phyloP scores from a whole-genome alignment of 2,329 filamentous ascomycete genomes.

The Hymenoscyphus fructigenus region DNA sequence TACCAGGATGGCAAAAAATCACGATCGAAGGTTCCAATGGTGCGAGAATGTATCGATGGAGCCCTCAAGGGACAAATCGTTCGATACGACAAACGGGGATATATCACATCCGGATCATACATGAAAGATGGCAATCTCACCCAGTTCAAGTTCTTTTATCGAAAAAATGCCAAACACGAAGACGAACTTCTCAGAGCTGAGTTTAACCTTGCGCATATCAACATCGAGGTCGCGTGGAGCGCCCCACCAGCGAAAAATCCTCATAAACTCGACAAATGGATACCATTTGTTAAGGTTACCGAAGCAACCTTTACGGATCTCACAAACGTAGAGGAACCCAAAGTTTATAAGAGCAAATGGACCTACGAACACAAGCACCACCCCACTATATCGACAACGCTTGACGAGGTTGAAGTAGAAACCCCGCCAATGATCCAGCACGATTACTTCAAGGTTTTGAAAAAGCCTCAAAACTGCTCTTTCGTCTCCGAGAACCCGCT shows the following conservation, averaged over 20 bases:
- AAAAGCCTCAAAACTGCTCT: conserved; percentile 43
- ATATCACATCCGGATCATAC: conserved; percentile 52
- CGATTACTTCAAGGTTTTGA: conserved; percentile 43
- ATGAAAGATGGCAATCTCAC: conserved; percentile 51
- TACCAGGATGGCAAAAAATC: conserved; percentile 34
- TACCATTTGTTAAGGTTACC: conserved; percentile 52
- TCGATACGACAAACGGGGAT: conserved; percentile 51
- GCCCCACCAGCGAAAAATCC: conserved; percentile 48
- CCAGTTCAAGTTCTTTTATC: conserved; percentile 54
- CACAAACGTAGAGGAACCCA: conserved; percentile 35
- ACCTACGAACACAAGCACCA: conserved; percentile 48
- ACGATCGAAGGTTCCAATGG: conserved; percentile 39
- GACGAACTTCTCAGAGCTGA: conserved; percentile 54
- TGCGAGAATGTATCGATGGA: conserved; percentile 48
- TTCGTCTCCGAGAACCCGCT: conserved; percentile 53
- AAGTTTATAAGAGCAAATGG: conserved; percentile 49
- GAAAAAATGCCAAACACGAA: conserved; percentile 51
- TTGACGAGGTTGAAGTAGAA: conserved; percentile 49
- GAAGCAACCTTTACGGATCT: conserved; percentile 54
- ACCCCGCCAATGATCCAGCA: conserved; percentile 53
- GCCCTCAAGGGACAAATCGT: conserved; percentile 42
- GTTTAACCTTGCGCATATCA: conserved; percentile 52
- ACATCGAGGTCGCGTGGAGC: conserved; percentile 52
- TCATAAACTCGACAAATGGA: conserved; percentile 50
- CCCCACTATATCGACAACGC: conserved; percentile 44